Percentiles rank a stretch among this genome's conserved stretches.
Evolutionary conservation across 2,329 filamentous ascomycete genomes (phyloP).

Genomic region (Didymella keratinophila): DNA sequence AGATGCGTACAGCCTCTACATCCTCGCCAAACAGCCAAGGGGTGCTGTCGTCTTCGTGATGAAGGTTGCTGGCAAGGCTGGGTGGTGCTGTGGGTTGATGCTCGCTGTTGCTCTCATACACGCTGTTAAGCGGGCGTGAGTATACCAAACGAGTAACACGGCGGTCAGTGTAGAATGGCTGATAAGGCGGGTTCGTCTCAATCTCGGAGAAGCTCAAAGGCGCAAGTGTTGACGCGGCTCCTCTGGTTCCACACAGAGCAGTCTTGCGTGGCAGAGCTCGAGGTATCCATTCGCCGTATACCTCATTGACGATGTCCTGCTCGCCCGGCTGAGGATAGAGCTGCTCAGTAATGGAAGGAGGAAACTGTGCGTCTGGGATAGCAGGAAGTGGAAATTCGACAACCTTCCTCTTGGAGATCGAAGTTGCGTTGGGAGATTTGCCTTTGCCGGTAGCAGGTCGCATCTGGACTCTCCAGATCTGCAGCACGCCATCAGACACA

Average conservation of each 20-base stretch:
- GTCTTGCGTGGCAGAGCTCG: constrained; percentile 41
- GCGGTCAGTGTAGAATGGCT: constrained; percentile 92
- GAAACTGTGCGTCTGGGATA: constrained; percentile 64
- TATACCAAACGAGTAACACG: constrained; percentile 81
- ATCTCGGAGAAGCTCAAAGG: constrained; percentile 76
- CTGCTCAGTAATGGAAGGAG: constrained; percentile 42
- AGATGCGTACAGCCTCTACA: constrained; percentile 58
- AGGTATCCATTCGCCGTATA: constrained; percentile 49
- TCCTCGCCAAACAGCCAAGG: constrained; percentile 64
- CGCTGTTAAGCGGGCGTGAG: constrained; percentile 43
- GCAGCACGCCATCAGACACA: constrained; percentile 70
- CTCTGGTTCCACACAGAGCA: constrained; percentile 20
- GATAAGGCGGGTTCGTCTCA: constrained; percentile 93
- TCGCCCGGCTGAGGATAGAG: constrained; percentile 42
- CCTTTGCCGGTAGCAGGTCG: constrained; percentile 54
- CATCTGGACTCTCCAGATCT: constrained; percentile 67
- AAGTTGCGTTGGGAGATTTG: constrained; percentile 51
- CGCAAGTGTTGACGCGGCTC: constrained; percentile 54
- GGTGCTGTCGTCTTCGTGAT: constrained; percentile 44
- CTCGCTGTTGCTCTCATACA: constrained; percentile 37
- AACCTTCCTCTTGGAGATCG: constrained; percentile 64
- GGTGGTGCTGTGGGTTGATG: constrained; percentile 31
- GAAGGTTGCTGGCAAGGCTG: constrained; percentile 38
- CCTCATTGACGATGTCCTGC: constrained; percentile 29
- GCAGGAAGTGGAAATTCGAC: constrained; percentile 72